Percentiles rank a stretch among this genome's conserved stretches.
Conservation (phyloP, 306 rosid genomes). For the Psophocarpus tetragonolobus region DNA sequence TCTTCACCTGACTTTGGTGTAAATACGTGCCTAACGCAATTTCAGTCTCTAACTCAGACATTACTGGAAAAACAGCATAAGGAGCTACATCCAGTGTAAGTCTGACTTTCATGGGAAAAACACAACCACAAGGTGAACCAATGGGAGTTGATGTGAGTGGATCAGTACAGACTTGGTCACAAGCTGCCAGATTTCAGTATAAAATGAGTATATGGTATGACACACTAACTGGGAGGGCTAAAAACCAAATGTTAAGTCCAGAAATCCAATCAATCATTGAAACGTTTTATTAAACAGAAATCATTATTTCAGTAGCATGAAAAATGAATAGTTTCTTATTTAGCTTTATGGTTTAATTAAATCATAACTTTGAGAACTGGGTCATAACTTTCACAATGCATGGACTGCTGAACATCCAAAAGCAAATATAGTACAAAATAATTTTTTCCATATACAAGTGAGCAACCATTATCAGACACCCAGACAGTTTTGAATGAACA, state of each 20-base stretch:
- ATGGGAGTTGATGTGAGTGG: conserved; percentile 89
- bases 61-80: conserved; percentile 86
- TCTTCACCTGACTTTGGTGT: conserved; percentile 94
- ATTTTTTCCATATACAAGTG: background rate
- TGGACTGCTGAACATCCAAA: conserved; percentile 7
- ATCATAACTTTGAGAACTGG: conserved; percentile 17
- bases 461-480: conserved; percentile 12
- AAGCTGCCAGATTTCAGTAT: conserved; percentile 59
- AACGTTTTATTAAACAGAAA: conserved; percentile 1
- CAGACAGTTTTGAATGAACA: background rate
- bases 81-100: conserved; percentile 90
- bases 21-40: conserved; percentile 89
- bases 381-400: conserved; percentile 2
- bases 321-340: conserved; percentile 9
- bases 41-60: conserved; percentile 90
- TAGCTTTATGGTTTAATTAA: background rate
- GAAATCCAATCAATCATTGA: conserved; percentile 14
- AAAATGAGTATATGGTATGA: conserved; percentile 50
- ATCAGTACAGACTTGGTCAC: conserved; percentile 85
- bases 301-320: background rate
- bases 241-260: conserved; percentile 26
- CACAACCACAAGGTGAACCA: conserved; percentile 99
- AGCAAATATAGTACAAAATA: background rate
- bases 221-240: conserved; percentile 51
- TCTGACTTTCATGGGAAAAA: conserved; percentile 94